These are phyloP conservation scores for Phanerodontia chrysosporium DNA, from an alignment of 768 basidiomycete genomes.

Conservation along the genomic window DNA sequence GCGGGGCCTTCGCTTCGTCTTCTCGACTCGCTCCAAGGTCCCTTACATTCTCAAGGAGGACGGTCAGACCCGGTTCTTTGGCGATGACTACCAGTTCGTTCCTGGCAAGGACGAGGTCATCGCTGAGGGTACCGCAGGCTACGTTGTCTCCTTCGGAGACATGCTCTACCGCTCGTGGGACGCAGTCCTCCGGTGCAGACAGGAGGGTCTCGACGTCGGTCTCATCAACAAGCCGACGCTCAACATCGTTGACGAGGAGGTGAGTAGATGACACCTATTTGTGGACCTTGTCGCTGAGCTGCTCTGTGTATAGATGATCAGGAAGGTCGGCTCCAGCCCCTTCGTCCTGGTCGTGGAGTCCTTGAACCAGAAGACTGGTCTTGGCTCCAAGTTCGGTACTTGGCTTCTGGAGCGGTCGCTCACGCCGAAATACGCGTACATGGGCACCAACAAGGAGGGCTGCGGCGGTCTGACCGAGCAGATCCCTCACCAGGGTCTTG, in stretches of 20 bases:
- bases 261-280: slow-evolving; percentile 21
- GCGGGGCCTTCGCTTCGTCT: slow-evolving; percentile 77
- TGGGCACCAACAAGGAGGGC: slow-evolving; percentile 75
- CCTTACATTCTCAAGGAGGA: slow-evolving; percentile 81
- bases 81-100: slow-evolving; percentile 67
- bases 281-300: not conserved
- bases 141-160: slow-evolving; percentile 83
- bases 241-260: slow-evolving; percentile 81
- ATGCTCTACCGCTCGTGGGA: slow-evolving; percentile 84
- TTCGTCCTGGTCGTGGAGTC: slow-evolving; percentile 87
- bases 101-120: slow-evolving; percentile 86
- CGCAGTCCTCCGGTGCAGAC: slow-evolving; percentile 69
- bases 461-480: slow-evolving; percentile 79
- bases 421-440: slow-evolving; percentile 77
- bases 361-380: slow-evolving; percentile 87
- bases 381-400: slow-evolving; percentile 81
- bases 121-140: slow-evolving; percentile 71
- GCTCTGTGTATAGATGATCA: slow-evolving; percentile 41
- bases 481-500: slow-evolving; percentile 79
- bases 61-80: slow-evolving; percentile 62
- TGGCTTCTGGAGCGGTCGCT: slow-evolving; percentile 82
- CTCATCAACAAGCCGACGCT: slow-evolving; percentile 83
- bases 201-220: slow-evolving; percentile 75
- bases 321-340: slow-evolving; percentile 65
- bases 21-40: slow-evolving; percentile 87